A percentile compares a stretch with the other conserved stretches of the same genome.
These are phyloP conservation scores for Periconia sp. DNA, from an alignment of 2,329 filamentous ascomycete genomes.

Conservation along the genomic window DNA sequence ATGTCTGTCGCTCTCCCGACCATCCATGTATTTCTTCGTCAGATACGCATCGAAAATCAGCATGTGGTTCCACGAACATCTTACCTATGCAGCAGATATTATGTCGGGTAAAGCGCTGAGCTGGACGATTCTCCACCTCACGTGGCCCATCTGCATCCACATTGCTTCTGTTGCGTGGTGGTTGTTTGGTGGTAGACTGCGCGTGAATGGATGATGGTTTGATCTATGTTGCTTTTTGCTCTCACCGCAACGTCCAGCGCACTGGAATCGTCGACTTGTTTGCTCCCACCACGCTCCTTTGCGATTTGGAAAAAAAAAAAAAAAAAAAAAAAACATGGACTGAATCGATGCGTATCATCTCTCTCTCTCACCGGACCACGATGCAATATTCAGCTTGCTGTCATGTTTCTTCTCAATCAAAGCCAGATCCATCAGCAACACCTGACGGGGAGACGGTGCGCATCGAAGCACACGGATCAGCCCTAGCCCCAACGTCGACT, in stretches of 20 bases:
- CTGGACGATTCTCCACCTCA: neutral
- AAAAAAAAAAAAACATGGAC: too few relatives aligned
- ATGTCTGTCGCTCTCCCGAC: too few relatives aligned
- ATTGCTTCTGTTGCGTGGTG: too few relatives aligned
- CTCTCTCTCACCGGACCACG: neutral
- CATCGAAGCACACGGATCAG: constrained; percentile 27
- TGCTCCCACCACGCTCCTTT: too few relatives aligned
- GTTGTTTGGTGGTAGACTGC: too few relatives aligned
- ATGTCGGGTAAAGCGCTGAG: neutral
- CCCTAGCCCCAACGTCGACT: constrained; percentile 24
- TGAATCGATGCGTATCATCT: neutral
- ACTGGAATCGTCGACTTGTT: too few relatives aligned
- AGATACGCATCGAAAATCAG: too few relatives aligned
- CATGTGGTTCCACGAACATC: neutral
- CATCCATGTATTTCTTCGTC: too few relatives aligned
- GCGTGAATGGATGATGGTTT: too few relatives aligned
- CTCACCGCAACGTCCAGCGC: constrained; percentile 1
- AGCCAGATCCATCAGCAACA: neutral
- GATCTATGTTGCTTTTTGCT: constrained; percentile 3
- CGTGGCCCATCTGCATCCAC: constrained; percentile 3
- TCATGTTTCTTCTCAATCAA: neutral
- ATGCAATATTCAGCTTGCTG: neutral
- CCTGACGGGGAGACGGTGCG: constrained; percentile 27
- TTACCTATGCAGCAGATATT: neutral
- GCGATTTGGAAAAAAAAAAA: too few relatives aligned